Conservation (phyloP, 192 early-diverging fungal species). For the Coemansia reversa region DNA sequence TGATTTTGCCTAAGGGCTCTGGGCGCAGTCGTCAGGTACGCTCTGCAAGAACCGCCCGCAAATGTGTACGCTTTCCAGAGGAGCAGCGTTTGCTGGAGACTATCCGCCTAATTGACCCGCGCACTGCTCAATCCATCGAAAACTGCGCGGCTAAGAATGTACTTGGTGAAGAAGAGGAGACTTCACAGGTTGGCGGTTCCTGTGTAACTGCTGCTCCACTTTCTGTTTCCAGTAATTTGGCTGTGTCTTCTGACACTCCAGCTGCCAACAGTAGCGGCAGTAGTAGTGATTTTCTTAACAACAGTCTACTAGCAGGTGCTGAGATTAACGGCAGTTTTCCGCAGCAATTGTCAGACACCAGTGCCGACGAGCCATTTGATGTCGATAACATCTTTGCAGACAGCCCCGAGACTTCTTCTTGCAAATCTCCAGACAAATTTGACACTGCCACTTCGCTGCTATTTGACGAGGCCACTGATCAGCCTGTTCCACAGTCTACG, state of each 20-base stretch:
- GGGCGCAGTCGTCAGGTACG: conserved; percentile 1
- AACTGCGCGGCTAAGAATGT: conserved; percentile 4
- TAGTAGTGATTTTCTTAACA: too few relatives aligned
- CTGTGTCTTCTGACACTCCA: too few relatives aligned
- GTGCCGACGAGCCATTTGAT: neutral
- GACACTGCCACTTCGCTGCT: conserved; percentile 11
- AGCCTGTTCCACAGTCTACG: neutral
- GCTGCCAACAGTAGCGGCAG: too few relatives aligned
- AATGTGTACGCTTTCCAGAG: conserved; percentile 46
- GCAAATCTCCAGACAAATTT: conserved; percentile 4
- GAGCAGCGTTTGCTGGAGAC: conserved; percentile 41
- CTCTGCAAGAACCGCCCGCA: conserved; percentile 11
- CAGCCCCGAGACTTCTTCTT: neutral
- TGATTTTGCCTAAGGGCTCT: too few relatives aligned
- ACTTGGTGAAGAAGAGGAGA: neutral
- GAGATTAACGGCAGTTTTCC: neutral
- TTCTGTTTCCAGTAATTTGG: too few relatives aligned
- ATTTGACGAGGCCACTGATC: conserved; percentile 10
- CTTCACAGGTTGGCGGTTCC: neutral
- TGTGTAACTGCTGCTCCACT: too few relatives aligned
- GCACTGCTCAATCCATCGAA: conserved; percentile 30
- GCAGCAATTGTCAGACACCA: neutral
- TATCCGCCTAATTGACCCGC: conserved; percentile 40
- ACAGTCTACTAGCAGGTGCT: neutral
- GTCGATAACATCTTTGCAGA: conserved; percentile 3